A percentile compares a stretch with the other conserved stretches of the same genome.
Evolutionary conservation across 73 alveolate species (phyloP).

Genomic region (Loxodes magnus): DNA sequence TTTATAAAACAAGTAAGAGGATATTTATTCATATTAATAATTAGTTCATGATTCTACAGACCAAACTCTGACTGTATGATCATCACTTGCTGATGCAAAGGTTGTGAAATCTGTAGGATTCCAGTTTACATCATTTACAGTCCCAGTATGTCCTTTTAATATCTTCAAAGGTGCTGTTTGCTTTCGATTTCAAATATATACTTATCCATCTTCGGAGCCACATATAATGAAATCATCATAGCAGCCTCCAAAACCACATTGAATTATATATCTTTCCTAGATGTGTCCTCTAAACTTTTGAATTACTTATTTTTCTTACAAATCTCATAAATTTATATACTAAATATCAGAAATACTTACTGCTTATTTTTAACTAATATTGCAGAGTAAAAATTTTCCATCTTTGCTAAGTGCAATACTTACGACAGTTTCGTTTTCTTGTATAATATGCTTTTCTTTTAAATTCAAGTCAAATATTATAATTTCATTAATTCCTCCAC

Average conservation of each 20-base stretch:
- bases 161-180: no score
- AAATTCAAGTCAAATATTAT: no score
- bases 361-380: constrained; percentile 28
- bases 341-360: no score
- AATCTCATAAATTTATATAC: constrained; percentile 40
- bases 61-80: no score
- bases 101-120: no score
- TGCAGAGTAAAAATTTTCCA: constrained; percentile 43
- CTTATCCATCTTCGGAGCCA: constrained; percentile 53
- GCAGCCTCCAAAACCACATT: constrained; percentile 57
- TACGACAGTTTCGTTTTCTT: constrained; percentile 2
- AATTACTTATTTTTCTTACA: constrained; percentile 25
- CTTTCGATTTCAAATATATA: constrained; percentile 47
- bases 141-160: no score
- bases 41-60: no score
- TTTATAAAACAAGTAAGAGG: no score
- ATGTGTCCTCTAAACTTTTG: constrained; percentile 40
- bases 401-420: constrained; percentile 16
- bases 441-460: constrained; percentile 1
- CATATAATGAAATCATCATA: constrained; percentile 41
- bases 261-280: constrained; percentile 27
- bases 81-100: no score
- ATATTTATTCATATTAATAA: no score
- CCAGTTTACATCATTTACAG: no score
- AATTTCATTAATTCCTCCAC: no score